Evolutionary conservation across 495 filamentous ascomycete species (phyloP).

Genomic region (Neurospora pannonica): DNA sequence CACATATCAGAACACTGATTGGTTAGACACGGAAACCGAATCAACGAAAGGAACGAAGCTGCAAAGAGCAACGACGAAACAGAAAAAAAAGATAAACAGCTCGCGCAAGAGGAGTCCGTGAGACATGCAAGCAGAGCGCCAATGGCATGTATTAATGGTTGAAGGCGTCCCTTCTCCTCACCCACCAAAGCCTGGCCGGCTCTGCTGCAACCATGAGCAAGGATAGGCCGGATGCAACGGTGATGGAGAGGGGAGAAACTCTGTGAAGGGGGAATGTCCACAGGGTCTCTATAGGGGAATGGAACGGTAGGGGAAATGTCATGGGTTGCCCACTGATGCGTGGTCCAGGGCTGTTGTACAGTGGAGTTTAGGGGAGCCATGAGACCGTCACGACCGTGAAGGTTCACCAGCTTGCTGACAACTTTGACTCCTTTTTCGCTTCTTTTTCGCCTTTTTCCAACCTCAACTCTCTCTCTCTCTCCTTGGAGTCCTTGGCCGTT

Average conservation of each 20-base stretch:
- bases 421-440: background rate
- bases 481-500: background rate
- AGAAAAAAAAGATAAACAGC: slow-evolving; percentile 13
- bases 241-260: slow-evolving; percentile 16
- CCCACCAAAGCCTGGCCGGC: slow-evolving; percentile 1
- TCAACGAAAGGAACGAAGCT: background rate
- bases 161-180: slow-evolving; percentile 1
- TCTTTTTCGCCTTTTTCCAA: background rate
- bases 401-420: background rate
- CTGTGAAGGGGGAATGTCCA: background rate
- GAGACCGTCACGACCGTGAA: background rate
- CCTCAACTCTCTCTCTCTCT: background rate
- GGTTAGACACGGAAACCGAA: slow-evolving; percentile 2
- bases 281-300: background rate
- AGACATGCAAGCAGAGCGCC: slow-evolving; percentile 14
- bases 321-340: background rate
- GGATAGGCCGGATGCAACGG: slow-evolving; percentile 22
- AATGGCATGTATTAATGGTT: slow-evolving; percentile 23
- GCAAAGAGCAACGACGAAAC: slow-evolving; percentile 3
- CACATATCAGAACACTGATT: slow-evolving; percentile 16
- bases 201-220: slow-evolving; percentile 24
- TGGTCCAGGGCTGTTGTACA: background rate
- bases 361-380: background rate
- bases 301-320: background rate
- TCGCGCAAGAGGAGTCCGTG: slow-evolving; percentile 11